These are phyloP conservation scores for Apophysomyces elegans DNA, from an alignment of 371 early-diverging fungal species.

Conservation along the genomic window DNA sequence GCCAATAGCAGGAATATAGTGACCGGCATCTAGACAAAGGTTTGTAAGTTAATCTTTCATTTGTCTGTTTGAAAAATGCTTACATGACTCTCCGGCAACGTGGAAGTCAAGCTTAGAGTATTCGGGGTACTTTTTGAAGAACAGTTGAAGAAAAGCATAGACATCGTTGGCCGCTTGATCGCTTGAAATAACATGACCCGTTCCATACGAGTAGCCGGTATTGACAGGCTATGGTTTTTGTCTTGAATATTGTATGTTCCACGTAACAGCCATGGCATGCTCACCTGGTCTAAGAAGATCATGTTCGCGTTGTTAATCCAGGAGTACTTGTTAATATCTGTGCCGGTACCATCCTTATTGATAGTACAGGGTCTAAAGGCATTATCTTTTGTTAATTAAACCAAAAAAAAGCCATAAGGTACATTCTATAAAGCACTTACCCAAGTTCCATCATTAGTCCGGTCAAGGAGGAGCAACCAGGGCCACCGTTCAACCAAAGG, in stretches of 20 bases:
- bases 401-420: background rate
- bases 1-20: conserved; percentile 83
- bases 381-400: background rate
- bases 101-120: conserved; percentile 67
- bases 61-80: conserved; percentile 10
- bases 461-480: conserved; percentile 77
- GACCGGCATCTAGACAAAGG: conserved; percentile 62
- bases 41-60: too few relatives aligned
- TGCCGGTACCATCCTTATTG: conserved; percentile 59
- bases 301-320: conserved; percentile 79
- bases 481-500: conserved; percentile 80
- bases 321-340: conserved; percentile 56
- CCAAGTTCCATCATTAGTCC: conserved; percentile 80
- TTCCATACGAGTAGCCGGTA: conserved; percentile 78
- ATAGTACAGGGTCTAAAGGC: conserved; percentile 65
- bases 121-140: conserved; percentile 60
- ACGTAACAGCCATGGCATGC: background rate
- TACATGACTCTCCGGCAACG: conserved; percentile 56
- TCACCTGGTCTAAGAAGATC: conserved; percentile 78
- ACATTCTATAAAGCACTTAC: conserved; percentile 20
- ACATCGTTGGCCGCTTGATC: conserved; percentile 76
- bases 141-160: conserved; percentile 76
- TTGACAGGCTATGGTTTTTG: conserved; percentile 58
- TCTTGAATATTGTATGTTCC: background rate
- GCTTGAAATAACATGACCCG: conserved; percentile 50